phyloP scores from a whole-genome alignment of 1,284 basidiomycete species.

The Irpex rosettiformis region DNA sequence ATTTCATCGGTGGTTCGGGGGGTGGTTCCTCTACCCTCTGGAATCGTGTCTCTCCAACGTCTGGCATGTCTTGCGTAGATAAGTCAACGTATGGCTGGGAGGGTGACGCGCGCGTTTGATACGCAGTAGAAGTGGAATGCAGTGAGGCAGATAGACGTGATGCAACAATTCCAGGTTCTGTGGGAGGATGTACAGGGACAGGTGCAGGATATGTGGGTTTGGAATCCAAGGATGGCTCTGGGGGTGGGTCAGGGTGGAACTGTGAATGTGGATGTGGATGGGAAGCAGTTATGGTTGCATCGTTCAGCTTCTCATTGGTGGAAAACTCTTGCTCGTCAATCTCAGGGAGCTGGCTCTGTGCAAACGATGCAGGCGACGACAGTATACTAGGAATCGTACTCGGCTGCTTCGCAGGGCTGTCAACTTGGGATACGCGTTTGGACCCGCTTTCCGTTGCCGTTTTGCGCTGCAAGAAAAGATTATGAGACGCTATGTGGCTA shows the following conservation, averaged over 20 bases:
- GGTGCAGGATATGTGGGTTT: neutral
- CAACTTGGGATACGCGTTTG: neutral
- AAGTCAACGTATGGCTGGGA: neutral
- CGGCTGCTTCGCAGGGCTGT: neutral
- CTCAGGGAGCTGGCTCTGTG: neutral
- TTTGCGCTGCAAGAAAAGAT: neutral
- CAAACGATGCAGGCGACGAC: neutral
- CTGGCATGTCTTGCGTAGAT: neutral
- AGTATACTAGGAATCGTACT: slow-evolving; percentile 1
- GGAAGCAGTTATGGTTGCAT: neutral
- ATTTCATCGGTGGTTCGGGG: neutral
- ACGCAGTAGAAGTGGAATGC: neutral
- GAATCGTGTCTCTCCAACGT: neutral
- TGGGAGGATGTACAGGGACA: neutral
- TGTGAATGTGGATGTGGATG: neutral
- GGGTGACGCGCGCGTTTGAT: neutral
- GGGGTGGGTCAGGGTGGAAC: neutral
- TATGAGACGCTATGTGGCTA: neutral
- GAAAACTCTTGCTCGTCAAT: neutral
- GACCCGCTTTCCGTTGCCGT: neutral
- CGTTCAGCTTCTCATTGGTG: neutral
- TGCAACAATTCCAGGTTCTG: neutral
- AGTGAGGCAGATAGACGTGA: slow-evolving; percentile 1
- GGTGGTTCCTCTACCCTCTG: neutral
- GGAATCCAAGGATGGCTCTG: neutral